Evolutionary conservation across 257 asterid genomes (phyloP), one percentile per base, ranked within the genome.

Genomic region (Thymus quinquecostatus): DNA sequence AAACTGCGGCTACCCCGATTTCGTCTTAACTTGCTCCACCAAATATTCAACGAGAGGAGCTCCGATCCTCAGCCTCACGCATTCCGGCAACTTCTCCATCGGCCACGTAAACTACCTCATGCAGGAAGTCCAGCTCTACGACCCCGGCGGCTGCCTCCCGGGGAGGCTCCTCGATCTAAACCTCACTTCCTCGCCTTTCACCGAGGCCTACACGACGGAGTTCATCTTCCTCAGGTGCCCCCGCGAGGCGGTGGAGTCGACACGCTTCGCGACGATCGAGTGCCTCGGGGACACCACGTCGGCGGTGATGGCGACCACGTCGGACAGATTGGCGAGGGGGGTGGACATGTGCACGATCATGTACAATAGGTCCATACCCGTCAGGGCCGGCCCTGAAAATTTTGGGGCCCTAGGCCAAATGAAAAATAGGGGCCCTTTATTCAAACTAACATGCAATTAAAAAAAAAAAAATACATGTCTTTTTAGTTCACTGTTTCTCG

Each of bases 201-300:
- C 1, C 11, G 59, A 80, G 10, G 56, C 64, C 10, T 78, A 57
- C 75, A 69, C 75, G 9, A 59, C 60, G 33, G 85, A 77, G 60
- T 84, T 75, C 76, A 90, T 91, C 36, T 82, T 92, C 76, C 79
- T 92, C 30, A 82, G 82, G 27, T 92, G 97, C 64, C 81, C 96
- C n/a, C 54, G 84, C 0, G 87, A 56, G 45, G 28, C 30, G 0
- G 44, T 58, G 0, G 47, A 34, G 10, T 13, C 30, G 40, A 71
- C 68, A 2, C 76, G 67, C 2, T 67, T 76, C 43, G 60, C 78
- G 7, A 47, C 61, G 64, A 81, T 92, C 33, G 78, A 67, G 56
- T 91, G 97, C 84, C 87, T 91, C 4, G 82, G 96, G 85, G 87
- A 87, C 66, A 71, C 85, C n/a, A 80, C 91, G 0, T 28, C 68